Evolutionary conservation across 495 filamentous ascomycete genomes (phyloP), one percentile per base, ranked within the genome.

Genomic region (Trichoderma reesei): DNA sequence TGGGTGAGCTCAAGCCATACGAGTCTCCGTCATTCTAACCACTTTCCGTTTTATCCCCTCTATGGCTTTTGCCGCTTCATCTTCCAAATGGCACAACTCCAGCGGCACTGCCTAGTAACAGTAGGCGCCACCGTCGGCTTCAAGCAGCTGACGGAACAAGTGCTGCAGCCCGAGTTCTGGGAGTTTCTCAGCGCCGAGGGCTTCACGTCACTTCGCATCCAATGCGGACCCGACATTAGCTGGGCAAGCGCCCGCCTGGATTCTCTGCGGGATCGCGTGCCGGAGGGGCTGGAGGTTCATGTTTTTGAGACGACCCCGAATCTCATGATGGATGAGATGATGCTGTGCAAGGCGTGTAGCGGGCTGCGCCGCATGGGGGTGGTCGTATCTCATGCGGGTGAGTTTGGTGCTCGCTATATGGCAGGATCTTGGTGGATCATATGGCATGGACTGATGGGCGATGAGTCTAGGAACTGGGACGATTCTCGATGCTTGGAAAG

Each of bases 51-150:
- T 2, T 1, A 14, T 3, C 6, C 16, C 26, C 8, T n/a, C 16
- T 10, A 56, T 56, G 51, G 16, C 51, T 31, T 48, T 5, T 8
- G 9, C 51, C 11, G 26, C 10, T 14, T 33, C 51, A 33, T 5
- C 5, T 56, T n/a, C 51, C 13, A 1, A 33, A 56, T 56, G 51
- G 51, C 51, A 56, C 3, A 16, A n/a, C 31, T 41, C 9, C 41
- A 46, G 26, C 60, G 63, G n/a, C 13, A 62, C 51, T 74, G 72
- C 71, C 88, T 97, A 64, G 88, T 97, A 34, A 97, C 94, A 0
- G 85, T 95, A 38, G 94, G 94, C 59, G 95, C 94, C 2, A 98
- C 93, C 0, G 92, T 92, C 3, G 80, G 86, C 18, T 98, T 98
- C 73, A 77, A 83, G 59, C 71, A 77, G 11, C 83, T 98, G 9